These are phyloP conservation scores for Corrigiola litoralis DNA, from an alignment of 179 eudicot species.

Conservation along the genomic window DNA sequence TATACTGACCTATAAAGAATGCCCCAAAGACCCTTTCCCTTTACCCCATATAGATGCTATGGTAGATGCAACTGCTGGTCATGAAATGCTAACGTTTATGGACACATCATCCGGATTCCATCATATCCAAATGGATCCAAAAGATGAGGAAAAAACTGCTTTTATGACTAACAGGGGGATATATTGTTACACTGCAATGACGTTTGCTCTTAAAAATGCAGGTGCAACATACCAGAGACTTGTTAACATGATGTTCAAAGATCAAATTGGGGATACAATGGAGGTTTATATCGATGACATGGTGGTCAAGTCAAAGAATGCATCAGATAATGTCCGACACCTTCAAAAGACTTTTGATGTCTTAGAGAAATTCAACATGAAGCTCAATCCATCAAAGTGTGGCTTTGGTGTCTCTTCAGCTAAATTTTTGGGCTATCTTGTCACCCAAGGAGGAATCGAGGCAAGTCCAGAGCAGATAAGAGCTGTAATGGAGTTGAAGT, in stretches of 20 bases:
- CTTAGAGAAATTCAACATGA: not conserved
- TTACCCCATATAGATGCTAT: not conserved
- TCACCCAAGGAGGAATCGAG: constrained; percentile 4
- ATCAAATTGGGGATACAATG: not conserved
- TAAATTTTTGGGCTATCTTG: constrained; percentile 5
- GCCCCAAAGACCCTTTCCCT: not conserved
- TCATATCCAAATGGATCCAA: not conserved
- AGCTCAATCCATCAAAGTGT: constrained; percentile 5
- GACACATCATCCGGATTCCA: not conserved
- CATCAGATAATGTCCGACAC: not conserved
- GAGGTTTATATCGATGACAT: not conserved
- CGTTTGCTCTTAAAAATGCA: constrained; percentile 5
- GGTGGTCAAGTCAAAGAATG: not conserved
- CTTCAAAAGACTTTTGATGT: not conserved
- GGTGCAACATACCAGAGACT: not conserved
- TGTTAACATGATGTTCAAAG: constrained; percentile 8
- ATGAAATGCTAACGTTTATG: not conserved
- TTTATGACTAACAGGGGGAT: not conserved
- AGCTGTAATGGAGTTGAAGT: not conserved
- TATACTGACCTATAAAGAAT: not conserved
- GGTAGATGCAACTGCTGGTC: constrained; percentile 3
- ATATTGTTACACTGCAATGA: not conserved
- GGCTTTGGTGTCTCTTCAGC: not conserved
- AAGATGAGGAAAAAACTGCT: not conserved
- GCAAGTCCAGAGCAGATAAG: not conserved